Evolutionary conservation across 441 rosid species (phyloP).

Genomic region (Erodium trifolium): DNA sequence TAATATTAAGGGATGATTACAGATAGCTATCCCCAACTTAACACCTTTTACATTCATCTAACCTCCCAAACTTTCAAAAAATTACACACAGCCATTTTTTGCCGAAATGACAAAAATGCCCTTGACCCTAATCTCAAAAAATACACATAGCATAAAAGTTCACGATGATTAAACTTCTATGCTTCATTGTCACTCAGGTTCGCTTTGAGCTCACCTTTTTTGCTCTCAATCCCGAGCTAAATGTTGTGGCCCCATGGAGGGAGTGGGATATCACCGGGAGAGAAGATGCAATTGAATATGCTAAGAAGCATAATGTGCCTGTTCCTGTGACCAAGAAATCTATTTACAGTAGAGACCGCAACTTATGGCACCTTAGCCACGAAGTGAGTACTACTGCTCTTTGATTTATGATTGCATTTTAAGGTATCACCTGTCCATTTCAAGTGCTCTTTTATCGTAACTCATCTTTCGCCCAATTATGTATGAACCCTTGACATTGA

Average conservation of each 20-base stretch:
- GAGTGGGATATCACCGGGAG: constrained; percentile 92
- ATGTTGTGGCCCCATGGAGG: constrained; percentile 94
- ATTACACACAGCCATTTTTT: too few species aligned
- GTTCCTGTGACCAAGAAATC: constrained; percentile 95
- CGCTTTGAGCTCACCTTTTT: constrained; percentile 95
- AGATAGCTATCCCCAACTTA: too few species aligned
- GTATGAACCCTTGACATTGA: background rate
- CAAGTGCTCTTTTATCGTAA: too few species aligned
- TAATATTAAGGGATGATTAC: background rate
- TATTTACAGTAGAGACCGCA: constrained; percentile 87
- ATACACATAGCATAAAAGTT: background rate
- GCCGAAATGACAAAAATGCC: too few species aligned
- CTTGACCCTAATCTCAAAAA: too few species aligned
- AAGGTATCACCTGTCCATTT: background rate
- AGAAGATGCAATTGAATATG: constrained; percentile 95
- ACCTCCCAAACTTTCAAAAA: too few species aligned
- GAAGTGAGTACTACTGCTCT: constrained; percentile 39
- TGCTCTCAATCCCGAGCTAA: constrained; percentile 75
- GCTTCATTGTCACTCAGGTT: constrained; percentile 38
- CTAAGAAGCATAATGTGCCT: constrained; percentile 83
- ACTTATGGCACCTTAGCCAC: constrained; percentile 92
- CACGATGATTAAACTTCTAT: constrained; percentile 11
- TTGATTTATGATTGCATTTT: background rate
- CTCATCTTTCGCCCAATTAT: constrained; percentile 13
- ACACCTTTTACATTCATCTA: too few species aligned